A percentile compares a stretch with the other conserved stretches of the same genome.
These are phyloP conservation scores for Candida easanensis DNA, from an alignment of 805 yeast genomes.

Conservation along the genomic window DNA sequence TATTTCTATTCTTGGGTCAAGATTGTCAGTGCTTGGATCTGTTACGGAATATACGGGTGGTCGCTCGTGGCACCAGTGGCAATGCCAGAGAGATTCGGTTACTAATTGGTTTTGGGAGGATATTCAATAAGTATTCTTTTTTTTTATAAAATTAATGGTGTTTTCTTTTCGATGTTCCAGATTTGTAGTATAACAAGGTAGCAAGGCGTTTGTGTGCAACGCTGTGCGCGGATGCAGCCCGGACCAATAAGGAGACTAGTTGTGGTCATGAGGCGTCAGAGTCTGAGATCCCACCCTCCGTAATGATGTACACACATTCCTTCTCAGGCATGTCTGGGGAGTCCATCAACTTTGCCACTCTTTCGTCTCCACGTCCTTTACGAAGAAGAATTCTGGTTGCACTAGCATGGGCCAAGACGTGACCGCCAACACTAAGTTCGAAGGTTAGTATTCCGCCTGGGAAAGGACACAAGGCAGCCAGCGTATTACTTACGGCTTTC, in stretches of 20 bases:
- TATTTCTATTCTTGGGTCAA: conserved; percentile 95
- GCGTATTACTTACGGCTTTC: conserved; percentile 54
- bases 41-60: conserved; percentile 86
- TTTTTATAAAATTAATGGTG: too few species aligned
- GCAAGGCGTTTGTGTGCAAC: too few species aligned
- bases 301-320: conserved; percentile 71
- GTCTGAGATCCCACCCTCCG: conserved; percentile 66
- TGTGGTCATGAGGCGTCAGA: conserved; percentile 29
- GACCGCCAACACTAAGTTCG: conserved; percentile 59
- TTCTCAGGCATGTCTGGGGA: conserved; percentile 82
- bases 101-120: conserved; percentile 1
- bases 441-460: conserved; percentile 3
- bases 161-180: too few species aligned
- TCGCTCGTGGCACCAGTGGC: conserved; percentile 85
- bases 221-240: too few species aligned
- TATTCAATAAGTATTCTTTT: too few species aligned
- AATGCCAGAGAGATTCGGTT: conserved; percentile 82
- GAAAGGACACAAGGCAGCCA: too few species aligned
- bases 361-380: conserved; percentile 76
- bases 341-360: conserved; percentile 77
- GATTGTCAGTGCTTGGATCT: conserved; percentile 87
- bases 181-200: too few species aligned
- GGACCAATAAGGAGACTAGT: too few species aligned
- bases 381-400: conserved; percentile 70
- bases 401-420: conserved; percentile 77